These are phyloP conservation scores for Dioscorea dumetorum DNA, from an alignment of 106 monocot species.

Conservation along the genomic window DNA sequence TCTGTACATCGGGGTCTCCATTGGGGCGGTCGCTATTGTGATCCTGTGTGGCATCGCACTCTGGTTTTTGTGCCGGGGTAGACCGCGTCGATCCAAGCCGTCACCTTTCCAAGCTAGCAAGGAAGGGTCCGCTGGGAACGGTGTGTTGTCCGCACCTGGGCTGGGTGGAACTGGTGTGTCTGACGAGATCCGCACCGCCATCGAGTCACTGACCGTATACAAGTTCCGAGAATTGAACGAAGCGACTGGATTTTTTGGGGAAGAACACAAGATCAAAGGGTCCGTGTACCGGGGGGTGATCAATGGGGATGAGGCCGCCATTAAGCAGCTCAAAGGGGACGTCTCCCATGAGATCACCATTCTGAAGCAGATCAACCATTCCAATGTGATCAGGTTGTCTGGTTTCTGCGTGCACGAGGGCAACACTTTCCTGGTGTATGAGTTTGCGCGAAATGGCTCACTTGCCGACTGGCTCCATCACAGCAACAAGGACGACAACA, in stretches of 20 bases:
- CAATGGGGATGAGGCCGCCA: constrained; percentile 64
- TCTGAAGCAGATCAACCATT: constrained; percentile 71
- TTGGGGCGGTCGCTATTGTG: constrained; percentile 27
- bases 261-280: constrained; percentile 44
- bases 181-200: constrained; percentile 33
- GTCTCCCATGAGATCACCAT: constrained; percentile 64
- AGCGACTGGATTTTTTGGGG: constrained; percentile 54
- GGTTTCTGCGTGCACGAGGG: constrained; percentile 72
- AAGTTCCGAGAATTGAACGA: constrained; percentile 53
- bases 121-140: neutral
- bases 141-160: neutral
- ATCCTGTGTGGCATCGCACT: neutral
- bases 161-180: too few relatives aligned
- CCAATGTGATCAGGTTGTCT: constrained; percentile 64
- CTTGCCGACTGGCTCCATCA: constrained; percentile 78
- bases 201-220: constrained; percentile 71
- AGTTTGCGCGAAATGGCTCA: constrained; percentile 68
- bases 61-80: constrained; percentile 11
- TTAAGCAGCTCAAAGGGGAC: constrained; percentile 65
- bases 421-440: constrained; percentile 78
- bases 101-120: neutral
- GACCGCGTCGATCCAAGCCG: neutral
- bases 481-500: neutral
- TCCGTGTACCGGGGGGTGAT: constrained; percentile 68
- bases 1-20: constrained; percentile 40